phyloP scores from a whole-genome alignment of 2,329 filamentous ascomycete genomes.

The Penicillium sclerotiorum region DNA sequence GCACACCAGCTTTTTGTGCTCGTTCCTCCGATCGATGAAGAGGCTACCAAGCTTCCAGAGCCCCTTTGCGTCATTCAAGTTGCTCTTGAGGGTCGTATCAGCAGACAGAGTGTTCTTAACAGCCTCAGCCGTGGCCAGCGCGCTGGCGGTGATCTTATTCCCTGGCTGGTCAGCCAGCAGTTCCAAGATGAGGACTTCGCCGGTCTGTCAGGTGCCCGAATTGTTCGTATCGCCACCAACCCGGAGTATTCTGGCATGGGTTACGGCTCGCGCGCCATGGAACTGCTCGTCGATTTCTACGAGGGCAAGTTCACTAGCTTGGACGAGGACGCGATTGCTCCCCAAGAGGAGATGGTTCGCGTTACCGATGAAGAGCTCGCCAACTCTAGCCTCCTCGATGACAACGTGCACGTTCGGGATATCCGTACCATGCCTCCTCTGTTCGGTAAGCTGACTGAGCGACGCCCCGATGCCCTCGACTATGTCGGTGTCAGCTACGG shows the following conservation, averaged over 20 bases:
- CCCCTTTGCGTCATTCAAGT: constrained; percentile 95
- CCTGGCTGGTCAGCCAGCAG: constrained; percentile 96
- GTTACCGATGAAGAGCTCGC: constrained; percentile 82
- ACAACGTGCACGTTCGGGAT: constrained; percentile 87
- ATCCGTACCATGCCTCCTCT: constrained; percentile 90
- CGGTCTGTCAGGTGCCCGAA: constrained; percentile 82
- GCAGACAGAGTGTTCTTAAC: constrained; percentile 86
- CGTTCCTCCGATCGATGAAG: constrained; percentile 79
- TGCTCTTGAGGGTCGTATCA: constrained; percentile 91
- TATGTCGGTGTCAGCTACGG: constrained; percentile 97
- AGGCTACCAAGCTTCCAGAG: constrained; percentile 78
- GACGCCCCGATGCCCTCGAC: constrained; percentile 77
- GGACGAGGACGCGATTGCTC: constrained; percentile 66
- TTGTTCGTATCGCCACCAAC: constrained; percentile 95
- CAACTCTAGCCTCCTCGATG: constrained; percentile 73
- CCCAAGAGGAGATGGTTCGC: constrained; percentile 66
- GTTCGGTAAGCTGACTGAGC: constrained; percentile 84
- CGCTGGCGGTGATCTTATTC: constrained; percentile 89
- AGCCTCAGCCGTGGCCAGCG: constrained; percentile 85
- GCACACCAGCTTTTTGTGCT: constrained; percentile 96
- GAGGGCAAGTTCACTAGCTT: constrained; percentile 88
- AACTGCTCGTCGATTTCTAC: constrained; percentile 89
- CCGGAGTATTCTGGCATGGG: constrained; percentile 92
- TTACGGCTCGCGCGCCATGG: constrained; percentile 85
- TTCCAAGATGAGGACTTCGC: constrained; percentile 98